Base-by-base conservation (phyloP, 108 stramenopile genomes). In the Pseudonitzschia delicatissima region DNA sequence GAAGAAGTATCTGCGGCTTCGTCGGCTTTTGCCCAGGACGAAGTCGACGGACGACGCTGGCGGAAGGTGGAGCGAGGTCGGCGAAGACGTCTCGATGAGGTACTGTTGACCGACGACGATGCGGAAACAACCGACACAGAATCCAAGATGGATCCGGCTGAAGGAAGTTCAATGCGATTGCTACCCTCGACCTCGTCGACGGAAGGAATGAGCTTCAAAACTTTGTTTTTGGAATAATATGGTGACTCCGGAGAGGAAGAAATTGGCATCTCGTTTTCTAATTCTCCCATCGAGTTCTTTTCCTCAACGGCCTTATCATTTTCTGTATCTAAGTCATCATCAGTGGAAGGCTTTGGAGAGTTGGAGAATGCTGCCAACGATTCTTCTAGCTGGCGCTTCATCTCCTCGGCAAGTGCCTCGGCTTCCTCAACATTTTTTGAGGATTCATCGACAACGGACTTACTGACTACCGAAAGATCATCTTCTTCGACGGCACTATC, bases 361-460 rank as follows among this genome's bases (percentile, higher is more conserved):
- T 18, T 23, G 4, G 47, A 48, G 23, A 48, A 48, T 23, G 21
- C 47, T n/a, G 31, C 34, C 32, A 33, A n/a, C 6, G 9, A 27
- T 55, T 55, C 53, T 13, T 27, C 53, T 11, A 55, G 32, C n/a
- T 13, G 11, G 6, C 53, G 29, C 26, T 55, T 8, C 53, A 55
- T 55, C 17, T 55, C 53, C 32, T 55, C 31, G n/a, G 53, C 53
- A n/a, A 55, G 32, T 9, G 53, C 53, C 31, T 55, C 53, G 13
- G 53, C 53, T 15, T 55, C 31, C n/a, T 55, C 31, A 28, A 55
- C 53, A 33, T 55, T 55, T 17, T 55, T 55, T 11, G 18, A 28
- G 0, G 53, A 55, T 27, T 55, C 53, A 33, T 55, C 53, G 29
- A 55, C 26, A 32, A 55, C 53, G 2, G 31, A 35, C 18, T n/a